A percentile compares a stretch with the other conserved stretches of the same genome.
Conservation (phyloP, 176 grass and related monocot species). For the Ensete ventricosum region DNA sequence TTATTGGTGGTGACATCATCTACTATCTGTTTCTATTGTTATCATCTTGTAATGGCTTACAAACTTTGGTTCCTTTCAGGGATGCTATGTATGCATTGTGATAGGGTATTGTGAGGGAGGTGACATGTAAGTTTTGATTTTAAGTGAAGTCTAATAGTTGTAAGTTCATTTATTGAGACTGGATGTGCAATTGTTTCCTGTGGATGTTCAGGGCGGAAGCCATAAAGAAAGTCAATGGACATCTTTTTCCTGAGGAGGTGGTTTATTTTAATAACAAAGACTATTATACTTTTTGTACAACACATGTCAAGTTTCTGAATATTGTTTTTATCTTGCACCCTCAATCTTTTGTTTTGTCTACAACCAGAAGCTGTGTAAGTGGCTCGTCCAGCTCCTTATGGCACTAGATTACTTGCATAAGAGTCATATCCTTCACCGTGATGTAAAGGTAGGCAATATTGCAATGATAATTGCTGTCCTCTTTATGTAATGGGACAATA, state of each 20-base stretch:
- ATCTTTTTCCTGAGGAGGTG: constrained; percentile 82
- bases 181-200: not conserved
- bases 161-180: constrained; percentile 12
- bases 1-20: not conserved
- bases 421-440: constrained; percentile 89
- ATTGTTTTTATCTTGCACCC: not conserved
- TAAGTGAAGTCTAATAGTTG: not conserved
- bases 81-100: constrained; percentile 88
- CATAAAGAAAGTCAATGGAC: constrained; percentile 70
- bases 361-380: constrained; percentile 64
- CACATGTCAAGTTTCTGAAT: constrained; percentile 6
- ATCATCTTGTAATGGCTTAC: not conserved
- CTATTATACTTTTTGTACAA: constrained; percentile 1
- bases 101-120: constrained; percentile 90
- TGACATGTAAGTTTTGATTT: constrained; percentile 68
- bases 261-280: constrained; percentile 14
- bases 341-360: constrained; percentile 14
- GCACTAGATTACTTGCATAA: constrained; percentile 87
- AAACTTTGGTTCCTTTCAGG: constrained; percentile 39
- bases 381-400: constrained; percentile 87
- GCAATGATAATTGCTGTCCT: not conserved
- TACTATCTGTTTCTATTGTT: not conserved
- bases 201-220: constrained; percentile 54
- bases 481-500: not conserved
- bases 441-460: constrained; percentile 70